Conservation (phyloP, 2,329 filamentous ascomycete genomes). For the Magnaporthiopsis incrustans region DNA sequence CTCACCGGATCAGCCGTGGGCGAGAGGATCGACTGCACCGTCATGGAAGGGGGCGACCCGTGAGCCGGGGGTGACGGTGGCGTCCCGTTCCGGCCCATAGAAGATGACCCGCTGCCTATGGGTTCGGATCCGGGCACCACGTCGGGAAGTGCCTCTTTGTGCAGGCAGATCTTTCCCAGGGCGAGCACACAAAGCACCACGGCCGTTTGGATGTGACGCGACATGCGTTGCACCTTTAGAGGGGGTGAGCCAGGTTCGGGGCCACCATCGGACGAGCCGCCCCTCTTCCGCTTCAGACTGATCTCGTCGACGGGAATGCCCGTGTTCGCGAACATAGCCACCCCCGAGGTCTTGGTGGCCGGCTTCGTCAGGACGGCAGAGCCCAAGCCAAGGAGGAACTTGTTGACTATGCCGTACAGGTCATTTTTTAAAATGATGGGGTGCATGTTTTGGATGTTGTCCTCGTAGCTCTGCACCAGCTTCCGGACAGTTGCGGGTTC, state of each 20-base stretch:
- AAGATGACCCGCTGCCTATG: not conserved
- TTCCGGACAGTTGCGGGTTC: conserved; percentile 38
- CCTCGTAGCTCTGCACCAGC: conserved; percentile 50
- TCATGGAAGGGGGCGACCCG: conserved; percentile 43
- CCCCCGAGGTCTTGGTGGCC: conserved; percentile 10
- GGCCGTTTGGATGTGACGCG: conserved; percentile 68
- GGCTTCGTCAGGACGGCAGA: conserved; percentile 17
- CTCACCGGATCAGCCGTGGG: conserved; percentile 31
- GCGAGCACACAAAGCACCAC: conserved; percentile 78
- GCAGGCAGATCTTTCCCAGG: conserved; percentile 70
- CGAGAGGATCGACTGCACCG: conserved; percentile 40
- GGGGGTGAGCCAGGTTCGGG: conserved; percentile 16
- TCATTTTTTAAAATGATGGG: conserved; percentile 49
- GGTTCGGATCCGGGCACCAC: conserved; percentile 35
- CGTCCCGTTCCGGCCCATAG: conserved; percentile 38
- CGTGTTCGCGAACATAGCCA: conserved; percentile 21
- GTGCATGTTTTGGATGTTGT: conserved; percentile 58
- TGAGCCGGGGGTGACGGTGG: conserved; percentile 43
- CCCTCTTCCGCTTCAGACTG: conserved; percentile 48
- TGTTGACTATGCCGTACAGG: conserved; percentile 43
- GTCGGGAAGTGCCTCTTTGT: conserved; percentile 45
- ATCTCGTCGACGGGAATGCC: conserved; percentile 15
- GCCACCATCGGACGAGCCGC: conserved; percentile 31
- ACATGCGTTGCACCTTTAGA: conserved; percentile 41
- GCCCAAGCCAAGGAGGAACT: conserved; percentile 43